Evolutionary conservation across 2,329 filamentous ascomycete genomes (phyloP), one percentile per base, ranked within the genome.

Genomic region (Penicillium verrucosum): DNA sequence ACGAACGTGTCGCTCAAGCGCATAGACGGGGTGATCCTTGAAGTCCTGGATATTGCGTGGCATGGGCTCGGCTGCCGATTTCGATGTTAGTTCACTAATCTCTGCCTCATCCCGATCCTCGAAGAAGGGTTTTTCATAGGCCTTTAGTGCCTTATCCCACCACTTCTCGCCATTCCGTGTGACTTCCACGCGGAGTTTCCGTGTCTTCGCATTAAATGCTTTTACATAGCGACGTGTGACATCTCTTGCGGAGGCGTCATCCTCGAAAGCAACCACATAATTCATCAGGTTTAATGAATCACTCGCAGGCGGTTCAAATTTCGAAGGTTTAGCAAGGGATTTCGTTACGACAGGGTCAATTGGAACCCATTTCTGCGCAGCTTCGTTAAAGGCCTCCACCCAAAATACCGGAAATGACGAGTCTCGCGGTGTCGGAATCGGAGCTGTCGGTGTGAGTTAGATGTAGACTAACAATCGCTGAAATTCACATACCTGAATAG

Each of bases 221-320:
- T 94, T 95, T 1, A 87, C 82, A 69, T 99, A 99, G 16, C 94
- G 85, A 54, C 86, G 82, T 0, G 94, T 99, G 0, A 99, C 90
- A 67, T 99, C 94, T 67, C 84, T 85, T 0, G 86, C 91, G 14
- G 84, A 85, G 3, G 86, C 88, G 62, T 96, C 89, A 12, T 86
- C 85, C 61, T 95, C 89, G 61, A 96, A 96, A 0, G 88, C 90
- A 50, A 99, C 79, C 0, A 89, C 92, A 67, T 99, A 99, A 10
- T 81, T 83, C 75, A 99, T 83, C 53, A 78, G 82, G 64, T 96
- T 97, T 54, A 88, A 81, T 7, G 81, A 79, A 71, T 96, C 92
- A 4, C 83, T 87, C 2, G 89, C 83, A 0, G 94, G 90, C 0
- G 94, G 94, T 68, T 99, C 94, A 29, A 99, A 79, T 45, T 83